phyloP scores from a whole-genome alignment of 2,329 filamentous ascomycete species.

The Trichoderma oligosporum region DNA sequence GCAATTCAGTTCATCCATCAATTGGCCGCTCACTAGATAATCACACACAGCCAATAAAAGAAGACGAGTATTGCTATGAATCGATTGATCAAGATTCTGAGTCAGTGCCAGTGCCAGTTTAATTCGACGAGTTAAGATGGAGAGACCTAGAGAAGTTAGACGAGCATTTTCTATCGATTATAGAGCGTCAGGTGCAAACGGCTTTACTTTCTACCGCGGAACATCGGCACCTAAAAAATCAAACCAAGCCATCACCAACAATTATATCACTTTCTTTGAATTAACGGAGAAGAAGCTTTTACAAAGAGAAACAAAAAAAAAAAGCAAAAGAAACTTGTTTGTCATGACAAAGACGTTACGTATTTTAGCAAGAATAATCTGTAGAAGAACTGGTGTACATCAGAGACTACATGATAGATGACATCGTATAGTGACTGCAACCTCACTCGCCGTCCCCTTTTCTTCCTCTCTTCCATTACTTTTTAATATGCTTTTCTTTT shows the following conservation, averaged over 20 bases:
- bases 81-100: background rate
- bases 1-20: background rate
- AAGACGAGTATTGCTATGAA: background rate
- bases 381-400: slow-evolving; percentile 17
- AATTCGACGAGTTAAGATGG: background rate
- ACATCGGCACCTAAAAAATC: background rate
- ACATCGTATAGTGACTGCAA: slow-evolving; percentile 9
- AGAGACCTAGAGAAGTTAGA: background rate
- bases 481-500: slow-evolving; percentile 4
- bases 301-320: background rate
- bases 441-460: background rate
- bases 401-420: slow-evolving; percentile 10
- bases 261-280: background rate
- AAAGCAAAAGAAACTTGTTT: background rate
- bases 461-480: slow-evolving; percentile 3
- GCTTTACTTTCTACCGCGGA: slow-evolving; percentile 14
- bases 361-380: slow-evolving; percentile 12
- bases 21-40: background rate
- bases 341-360: slow-evolving; percentile 16
- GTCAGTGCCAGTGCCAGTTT: background rate
- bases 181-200: slow-evolving; percentile 8
- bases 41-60: background rate
- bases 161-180: too few species aligned
- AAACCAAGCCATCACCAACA: background rate
- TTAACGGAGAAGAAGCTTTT: too few species aligned